Evolutionary conservation across 306 rosid genomes (phyloP), one percentile per base, ranked within the genome.

Genomic region (Neltuma alba): DNA sequence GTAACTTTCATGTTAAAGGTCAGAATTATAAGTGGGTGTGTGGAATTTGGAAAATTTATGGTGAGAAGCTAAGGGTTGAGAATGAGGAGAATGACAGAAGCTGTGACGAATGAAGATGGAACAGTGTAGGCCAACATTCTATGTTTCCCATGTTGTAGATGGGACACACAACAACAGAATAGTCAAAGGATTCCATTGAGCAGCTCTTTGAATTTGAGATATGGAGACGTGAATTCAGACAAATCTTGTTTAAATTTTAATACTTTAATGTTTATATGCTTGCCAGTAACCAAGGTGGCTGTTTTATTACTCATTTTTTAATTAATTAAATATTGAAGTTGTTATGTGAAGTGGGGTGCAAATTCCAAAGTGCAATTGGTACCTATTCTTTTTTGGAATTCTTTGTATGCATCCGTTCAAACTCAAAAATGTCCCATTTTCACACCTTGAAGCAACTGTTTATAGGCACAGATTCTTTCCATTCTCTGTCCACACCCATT

Each of bases 61-160:
- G 12, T 57, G 9, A 68, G 69, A 18, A 13, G 1, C 2, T 1
- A 16, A 48, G 55, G n/a, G 30, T 18, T 28, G 30, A 71, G 69
- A 79, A 16, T 9, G n/a, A 61, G 69, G 81, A 36, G 2, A 31
- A 78, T 55, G 68, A 62, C 55, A 41, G 37, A 38, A 52, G 76
- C 10, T 20, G 58, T 28, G 55, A 67, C 66, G 21, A 15, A n/a
- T n/a, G n/a, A n/a, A 14, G 41, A 79, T 73, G 60, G 63, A 83
- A 77, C 81, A 76, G 83, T 79, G 62, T 23, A 23, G 57, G 34
- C 64, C 80, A 73, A 72, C 83, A 76, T 48, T 27, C 45, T 66
- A n/a, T 33, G 70, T 80, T 80, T 83, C 45, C 87, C 81, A 86
- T 80, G 48, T 68, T 21, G 12, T 68, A n/a, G n/a, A 80, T 67